Base-by-base conservation (phyloP, 768 basidiomycete genomes). In the Terana coerulea region DNA sequence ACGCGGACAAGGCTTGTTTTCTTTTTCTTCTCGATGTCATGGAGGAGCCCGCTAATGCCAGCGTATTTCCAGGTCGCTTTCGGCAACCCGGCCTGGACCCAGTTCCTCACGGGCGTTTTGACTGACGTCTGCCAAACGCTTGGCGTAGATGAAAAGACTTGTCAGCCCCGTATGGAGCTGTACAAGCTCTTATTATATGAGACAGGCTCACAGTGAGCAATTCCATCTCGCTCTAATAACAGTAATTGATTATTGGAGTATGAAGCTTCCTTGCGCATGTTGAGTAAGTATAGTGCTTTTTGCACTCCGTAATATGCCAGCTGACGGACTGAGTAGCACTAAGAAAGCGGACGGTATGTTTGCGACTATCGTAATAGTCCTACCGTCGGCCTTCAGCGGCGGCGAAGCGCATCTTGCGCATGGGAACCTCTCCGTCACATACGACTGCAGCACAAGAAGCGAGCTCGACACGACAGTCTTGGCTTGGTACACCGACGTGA, bases 401-500 rank as follows among this genome's bases (percentile, higher is more conserved):
- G 79, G 78, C 4, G 61, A 72, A 47, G 71, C 75, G 3, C 71
- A 71, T 45, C 62, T 79, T 4, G 68, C 74, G 0, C 75, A 78
- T 60, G 64, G 65, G 1, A 55, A 58, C n/a, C 56, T 59, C 8
- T 63, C 61, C 5, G 58, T 67, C 47, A 61, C 69, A 6, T 66
- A 78, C 53, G 72, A 78, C 58, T 59, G 69, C 5, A 60, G 72
- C 2, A 12, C 54, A 0, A 52, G 56, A 9, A 73, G 73, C n/a
- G 44, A 62, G 1, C 44, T 63, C 6, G 59, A 60, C 3, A 76
- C 73, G 0, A 61, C 72, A 0, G 60, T 75, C 12, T 62, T 79
- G 4, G 68, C 78, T 0, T 81, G 78, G 76, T 78, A 80, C 57
- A 78, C 76, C 24, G 78, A 78, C 49, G 78, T 78, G 43, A 64